Conservation (phyloP, 257 asterid species). For the Coffea eugenioides region DNA sequence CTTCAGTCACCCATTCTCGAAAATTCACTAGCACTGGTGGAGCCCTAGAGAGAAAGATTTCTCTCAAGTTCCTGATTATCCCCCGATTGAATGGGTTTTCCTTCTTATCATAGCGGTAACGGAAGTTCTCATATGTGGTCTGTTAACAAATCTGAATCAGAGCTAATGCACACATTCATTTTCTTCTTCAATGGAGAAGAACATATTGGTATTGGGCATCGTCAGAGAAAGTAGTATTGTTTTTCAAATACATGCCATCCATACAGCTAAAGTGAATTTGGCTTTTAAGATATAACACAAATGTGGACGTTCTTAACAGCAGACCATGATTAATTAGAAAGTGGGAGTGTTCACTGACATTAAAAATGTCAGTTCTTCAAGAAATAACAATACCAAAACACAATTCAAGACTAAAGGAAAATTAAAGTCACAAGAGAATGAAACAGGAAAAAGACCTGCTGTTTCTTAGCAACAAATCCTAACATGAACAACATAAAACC, state of each 20-base stretch:
- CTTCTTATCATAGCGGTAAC: constrained; percentile 79
- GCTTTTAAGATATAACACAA: background rate
- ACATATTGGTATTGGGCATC: background rate
- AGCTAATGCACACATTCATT: background rate
- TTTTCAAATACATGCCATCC: background rate
- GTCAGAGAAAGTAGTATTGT: background rate
- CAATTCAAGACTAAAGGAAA: background rate
- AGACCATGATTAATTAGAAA: background rate
- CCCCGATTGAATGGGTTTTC: constrained; percentile 73
- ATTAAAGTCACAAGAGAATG: background rate
- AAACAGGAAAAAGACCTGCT: background rate
- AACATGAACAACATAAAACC: background rate
- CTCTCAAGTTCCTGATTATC: constrained; percentile 52
- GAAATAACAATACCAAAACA: background rate
- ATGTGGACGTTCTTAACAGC: background rate
- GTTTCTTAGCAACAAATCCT: background rate
- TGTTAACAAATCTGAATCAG: constrained; percentile 30
- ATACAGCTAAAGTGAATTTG: background rate
- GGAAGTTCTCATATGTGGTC: constrained; percentile 89
- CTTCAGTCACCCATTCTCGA: constrained; percentile 68
- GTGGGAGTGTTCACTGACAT: background rate
- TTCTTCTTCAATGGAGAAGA: background rate
- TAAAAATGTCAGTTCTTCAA: background rate
- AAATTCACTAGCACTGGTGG: constrained; percentile 56
- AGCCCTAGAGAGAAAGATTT: constrained; percentile 51